Percentiles rank a stretch among this genome's conserved stretches.
These are phyloP conservation scores for Chalara sp. DNA, from an alignment of 2,329 filamentous ascomycete species.

Conservation along the genomic window DNA sequence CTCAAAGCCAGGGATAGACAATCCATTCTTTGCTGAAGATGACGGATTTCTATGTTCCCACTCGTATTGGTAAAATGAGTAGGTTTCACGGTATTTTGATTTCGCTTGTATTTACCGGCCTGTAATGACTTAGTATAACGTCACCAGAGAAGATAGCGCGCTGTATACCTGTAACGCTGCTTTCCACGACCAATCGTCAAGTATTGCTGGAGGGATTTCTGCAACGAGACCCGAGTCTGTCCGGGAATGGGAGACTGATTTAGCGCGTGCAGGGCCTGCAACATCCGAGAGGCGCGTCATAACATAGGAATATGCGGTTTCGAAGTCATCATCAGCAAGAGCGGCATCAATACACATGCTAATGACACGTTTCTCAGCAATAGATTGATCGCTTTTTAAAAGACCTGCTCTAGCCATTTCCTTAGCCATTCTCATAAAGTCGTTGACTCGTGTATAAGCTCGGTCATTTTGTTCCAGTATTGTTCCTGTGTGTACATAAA, in stretches of 20 bases:
- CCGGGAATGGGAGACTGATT: conserved; percentile 13
- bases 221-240: conserved; percentile 17
- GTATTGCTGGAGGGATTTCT: conserved; percentile 15
- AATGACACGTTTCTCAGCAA: conserved; percentile 60
- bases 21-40: conserved; percentile 75
- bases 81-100: conserved; percentile 43
- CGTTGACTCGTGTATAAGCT: conserved; percentile 68
- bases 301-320: conserved; percentile 80
- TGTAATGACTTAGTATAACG: too few species aligned
- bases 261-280: conserved; percentile 21
- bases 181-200: conserved; percentile 69
- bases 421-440: conserved; percentile 61
- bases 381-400: conserved; percentile 20
- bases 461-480: conserved; percentile 69
- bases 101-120: conserved; percentile 67
- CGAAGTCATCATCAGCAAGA: conserved; percentile 71
- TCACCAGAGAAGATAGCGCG: too few species aligned
- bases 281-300: conserved; percentile 56
- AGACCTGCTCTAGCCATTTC: conserved; percentile 59
- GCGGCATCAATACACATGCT: conserved; percentile 78
- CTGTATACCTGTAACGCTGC: conserved; percentile 67
- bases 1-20: conserved; percentile 70
- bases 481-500: too few species aligned
- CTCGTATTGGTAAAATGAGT: conserved; percentile 55
- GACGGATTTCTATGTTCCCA: conserved; percentile 56